Evolutionary conservation across 441 rosid genomes (phyloP).

Genomic region (Rhodomyrtus psidioides): DNA sequence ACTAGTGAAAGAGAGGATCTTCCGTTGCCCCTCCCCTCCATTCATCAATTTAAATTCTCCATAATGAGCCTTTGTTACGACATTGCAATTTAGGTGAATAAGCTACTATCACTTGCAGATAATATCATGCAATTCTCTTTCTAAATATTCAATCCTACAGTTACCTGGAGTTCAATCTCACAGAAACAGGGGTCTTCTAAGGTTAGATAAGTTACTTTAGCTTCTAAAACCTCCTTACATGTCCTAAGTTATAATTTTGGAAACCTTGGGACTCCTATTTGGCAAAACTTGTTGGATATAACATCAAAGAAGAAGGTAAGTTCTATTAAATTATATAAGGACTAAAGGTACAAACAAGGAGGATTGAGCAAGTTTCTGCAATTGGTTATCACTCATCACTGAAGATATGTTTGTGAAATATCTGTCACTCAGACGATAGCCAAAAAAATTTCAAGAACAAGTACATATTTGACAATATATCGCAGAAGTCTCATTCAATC

Average conservation of each 20-base stretch:
- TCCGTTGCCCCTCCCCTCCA: neutral
- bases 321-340: neutral
- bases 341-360: neutral
- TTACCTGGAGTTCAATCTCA: neutral
- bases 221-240: neutral
- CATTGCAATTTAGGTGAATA: neutral
- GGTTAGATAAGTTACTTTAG: neutral
- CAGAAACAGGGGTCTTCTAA: neutral
- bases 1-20: neutral
- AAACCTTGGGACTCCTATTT: neutral
- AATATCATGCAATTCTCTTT: neutral
- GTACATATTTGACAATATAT: neutral
- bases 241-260: neutral
- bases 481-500: constrained; percentile 40
- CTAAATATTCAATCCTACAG: neutral
- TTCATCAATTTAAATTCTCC: neutral
- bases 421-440: neutral
- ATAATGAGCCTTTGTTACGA: neutral
- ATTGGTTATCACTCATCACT: neutral
- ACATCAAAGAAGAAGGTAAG: neutral
- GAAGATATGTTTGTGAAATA: neutral
- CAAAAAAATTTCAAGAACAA: neutral
- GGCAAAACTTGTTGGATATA: neutral
- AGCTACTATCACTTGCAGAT: neutral
- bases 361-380: neutral